Base-by-base conservation (phyloP, 305 asterid genomes). In the Solanum hybrid region DNA sequence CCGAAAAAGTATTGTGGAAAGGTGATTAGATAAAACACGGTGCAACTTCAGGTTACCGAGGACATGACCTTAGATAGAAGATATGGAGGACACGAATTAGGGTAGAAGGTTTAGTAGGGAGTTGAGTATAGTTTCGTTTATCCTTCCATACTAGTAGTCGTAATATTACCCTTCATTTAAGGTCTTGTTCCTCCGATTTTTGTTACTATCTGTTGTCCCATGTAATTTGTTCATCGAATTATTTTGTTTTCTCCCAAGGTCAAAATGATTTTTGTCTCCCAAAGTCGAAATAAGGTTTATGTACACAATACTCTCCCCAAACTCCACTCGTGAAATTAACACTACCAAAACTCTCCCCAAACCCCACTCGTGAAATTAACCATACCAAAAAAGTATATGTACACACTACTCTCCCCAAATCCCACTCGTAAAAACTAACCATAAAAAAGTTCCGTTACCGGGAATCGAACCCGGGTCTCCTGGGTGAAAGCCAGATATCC, bases 401-500 rank as follows among this genome's bases (percentile, higher is more conserved):
- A 46, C 64, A 46, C 8, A 46, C 64, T 51, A 51, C 9, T 51
- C 64, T 16, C 9, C 8, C 4, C 22, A 16, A 46, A 46, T 3
- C 64, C 64, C 8, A 14, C 22, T 13, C 7, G 3, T 51, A 11
- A 42, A 18, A 51, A 51, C 67, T 51, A 51, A 42, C 9, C 9
- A 18, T 51, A 51, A 51, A 51, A 51, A 57, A 18, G 4, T 69
- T 95, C 96, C 96, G 89, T 90, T 93, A 87, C 98, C 98, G 97
- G 98, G 96, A 96, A 95, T 96, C 94, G 96, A 97, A 97, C 98
- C 33, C 26, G 96, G 98, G 98, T 95, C 98, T 24, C 98, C 98
- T 95, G 97, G 99, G 98, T 97, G 98, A 95, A 97, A 97, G 99
- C 98, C 97, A 96, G 96, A 96, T 92, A 95, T 94, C 98, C 98